Base-by-base conservation (phyloP, 495 filamentous ascomycete genomes). In the Umbilicaria muhlenbergii region DNA sequence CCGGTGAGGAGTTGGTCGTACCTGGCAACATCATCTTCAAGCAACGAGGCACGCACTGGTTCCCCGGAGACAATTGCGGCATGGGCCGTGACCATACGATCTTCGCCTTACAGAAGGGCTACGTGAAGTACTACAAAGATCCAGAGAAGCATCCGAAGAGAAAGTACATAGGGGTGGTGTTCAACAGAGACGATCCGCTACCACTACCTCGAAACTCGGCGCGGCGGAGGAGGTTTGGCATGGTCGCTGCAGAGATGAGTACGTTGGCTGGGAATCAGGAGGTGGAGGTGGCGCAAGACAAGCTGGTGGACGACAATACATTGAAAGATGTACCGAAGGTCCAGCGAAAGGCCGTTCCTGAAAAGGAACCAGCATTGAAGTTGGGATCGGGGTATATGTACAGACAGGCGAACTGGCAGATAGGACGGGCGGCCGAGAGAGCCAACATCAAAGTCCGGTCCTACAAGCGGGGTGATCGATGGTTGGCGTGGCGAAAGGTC, bases 11-110 rank as follows among this genome's bases (percentile, higher is more conserved):
- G 62, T 89, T 83, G 57, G 91, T 99, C 11, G 77, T 88, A 38
- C 78, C 86, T 3, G 92, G 92, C 21, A 94, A 91, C 70, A 96
- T 99, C 60, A 88, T 99, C 64, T 99, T 92, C 75, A 79, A 81
- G 49, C 91, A 99, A 63, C 81, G 91, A 45, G 91, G 91, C 48
- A 89, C 92, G 19, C 73, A 78, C 57, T 99, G 91, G 91, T 86
- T 79, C 57, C 77, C 91, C 2, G 91, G 91, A 50, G 89, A 95
- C 58, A 94, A 95, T 64, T 83, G 81, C 57, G 80, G 70, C 45
- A 85, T 95, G 71, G 91, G 91, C 12, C 77, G 89, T n/a, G 88
- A 96, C 64, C 91, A 94, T 69, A 95, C 89, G 28, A 94, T 99
- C 66, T 94, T 82, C 60, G 83, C 91, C 33, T 73, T 73, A 31